Evolutionary conservation across 2,329 filamentous ascomycete species (phyloP), one percentile per base, ranked within the genome.

Genomic region (Xylariaceae sp.): DNA sequence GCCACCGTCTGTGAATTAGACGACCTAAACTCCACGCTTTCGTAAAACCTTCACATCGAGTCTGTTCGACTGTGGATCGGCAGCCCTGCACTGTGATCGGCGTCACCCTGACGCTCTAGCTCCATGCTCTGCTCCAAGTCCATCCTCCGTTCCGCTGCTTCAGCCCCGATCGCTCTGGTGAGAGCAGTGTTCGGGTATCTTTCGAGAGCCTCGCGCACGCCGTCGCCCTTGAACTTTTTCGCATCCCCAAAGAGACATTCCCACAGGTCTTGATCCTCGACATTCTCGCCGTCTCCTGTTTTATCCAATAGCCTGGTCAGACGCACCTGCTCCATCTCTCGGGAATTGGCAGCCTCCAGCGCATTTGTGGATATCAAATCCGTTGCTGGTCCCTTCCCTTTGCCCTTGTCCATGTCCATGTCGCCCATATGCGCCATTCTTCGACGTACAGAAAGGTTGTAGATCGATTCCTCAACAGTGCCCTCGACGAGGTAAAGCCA

Each of bases 401-500:
- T 74, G 10, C 65, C 68, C 54, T 75, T 66, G 14, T 60, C 58
- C 44, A 68, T 64, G 22, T 54, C 59, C 68, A 49, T 73, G 42
- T 67, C 73, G 2, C 76, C 77, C 65, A 96, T 86, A 63, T 96
- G 90, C 48, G 86, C 82, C 59, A 96, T 73, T 3, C 92, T 83
- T 27, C 90, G 79, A 52, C 79, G 76, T 1, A 95, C 89, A 0
- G 89, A 94, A 32, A 96, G 80, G 51, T 91, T 83, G 69, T 97
- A 90, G 54, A 97, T 95, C 1, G 87, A 87, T 70, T 95, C 87
- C 64, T 99, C 94, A 0, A 97, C 89, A 0, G 92, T 95, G 45
- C 87, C 89, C 14, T 86, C 83, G n/a, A 96, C 81, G 2, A 97
- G 78, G 66, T 97, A 97, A 68, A 96, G 86, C 87, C 91, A 97